Conservation (phyloP, 805 yeast genomes). For the Trichomonascus vanleenenianus region DNA sequence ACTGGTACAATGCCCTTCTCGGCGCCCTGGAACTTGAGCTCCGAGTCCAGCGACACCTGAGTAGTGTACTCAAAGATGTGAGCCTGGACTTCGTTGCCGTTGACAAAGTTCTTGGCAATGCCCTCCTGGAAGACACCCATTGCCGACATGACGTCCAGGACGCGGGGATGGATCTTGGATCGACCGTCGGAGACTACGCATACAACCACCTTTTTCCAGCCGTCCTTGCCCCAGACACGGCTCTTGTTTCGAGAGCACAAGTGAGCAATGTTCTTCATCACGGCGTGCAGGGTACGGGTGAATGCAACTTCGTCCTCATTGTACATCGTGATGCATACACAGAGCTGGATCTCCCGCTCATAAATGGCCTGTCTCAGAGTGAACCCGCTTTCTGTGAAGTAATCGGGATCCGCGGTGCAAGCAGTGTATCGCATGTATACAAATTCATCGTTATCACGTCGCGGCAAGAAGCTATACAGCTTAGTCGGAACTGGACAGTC, state of each 20-base stretch:
- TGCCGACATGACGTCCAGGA: slow-evolving; percentile 81
- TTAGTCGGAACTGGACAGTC: slow-evolving; percentile 95
- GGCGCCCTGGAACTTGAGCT: slow-evolving; percentile 81
- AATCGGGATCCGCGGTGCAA: slow-evolving; percentile 88
- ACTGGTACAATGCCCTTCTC: slow-evolving; percentile 91
- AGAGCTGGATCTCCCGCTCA: slow-evolving; percentile 87
- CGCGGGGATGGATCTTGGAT: slow-evolving; percentile 75
- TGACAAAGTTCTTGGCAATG: slow-evolving; percentile 89
- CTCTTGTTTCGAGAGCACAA: slow-evolving; percentile 74
- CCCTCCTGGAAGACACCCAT: slow-evolving; percentile 97
- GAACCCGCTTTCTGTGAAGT: slow-evolving; percentile 72
- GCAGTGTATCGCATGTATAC: slow-evolving; percentile 97
- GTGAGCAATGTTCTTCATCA: slow-evolving; percentile 86
- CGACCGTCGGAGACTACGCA: slow-evolving; percentile 92
- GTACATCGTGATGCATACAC: slow-evolving; percentile 93
- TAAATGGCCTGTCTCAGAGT: slow-evolving; percentile 77
- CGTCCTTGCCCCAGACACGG: slow-evolving; percentile 88
- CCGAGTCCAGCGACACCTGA: slow-evolving; percentile 85
- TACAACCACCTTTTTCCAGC: slow-evolving; percentile 96
- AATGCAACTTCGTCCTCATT: slow-evolving; percentile 87
- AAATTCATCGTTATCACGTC: slow-evolving; percentile 86
- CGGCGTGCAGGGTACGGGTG: slow-evolving; percentile 90
- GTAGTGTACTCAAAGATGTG: slow-evolving; percentile 95
- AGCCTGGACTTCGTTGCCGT: slow-evolving; percentile 84
- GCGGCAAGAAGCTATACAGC: slow-evolving; percentile 72